Evolutionary conservation across 1,284 basidiomycete species (phyloP), one percentile per base, ranked within the genome.

Genomic region (Rhodotorula mucilaginosa): DNA sequence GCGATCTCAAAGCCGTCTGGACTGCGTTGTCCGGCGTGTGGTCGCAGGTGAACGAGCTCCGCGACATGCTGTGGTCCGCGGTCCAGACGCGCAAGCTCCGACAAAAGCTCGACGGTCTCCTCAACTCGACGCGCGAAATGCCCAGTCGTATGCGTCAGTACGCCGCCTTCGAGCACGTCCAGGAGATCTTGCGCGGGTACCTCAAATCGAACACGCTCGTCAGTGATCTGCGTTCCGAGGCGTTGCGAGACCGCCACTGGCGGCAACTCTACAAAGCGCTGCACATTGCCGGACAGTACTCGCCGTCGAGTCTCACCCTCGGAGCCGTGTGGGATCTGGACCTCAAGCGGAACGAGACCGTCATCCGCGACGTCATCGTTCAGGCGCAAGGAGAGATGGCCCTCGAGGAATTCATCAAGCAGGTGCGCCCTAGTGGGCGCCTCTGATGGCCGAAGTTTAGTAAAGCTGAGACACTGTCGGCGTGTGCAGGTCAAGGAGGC

Each of bases 111-210:
- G 97, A 99, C 78, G 88, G 86, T 5, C 85, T 99, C 65, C 82
- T 99, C 65, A 86, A 87, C 39, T 93, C 92, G 47, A 98, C 95
- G 26, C 94, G 95, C 82, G 96, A 98, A 64, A 96, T 99, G 95
- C 97, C 97, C 0, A 97, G 92, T 62, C 87, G 95, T 68, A 99
- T 99, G 97, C 88, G 97, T 71, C 97, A 99, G 81, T 99, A 99
- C 80, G 92, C 94, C 15, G 97, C 97, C 0, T 99, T 98, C 79
- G 97, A 99, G 84, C 96, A 93, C 80, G 93, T 99, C 4, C 96
- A 98, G 79, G 96, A 99, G 62, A 86, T 90, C 26, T 85, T 99
- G 69, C 87, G 90, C 61, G 88, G 88, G 10, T 84, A 96, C 49
- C 86, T 97, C 77, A 98, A 97, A 84, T 89, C 91, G 64, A 97